Conservation (phyloP, 179 eudicot species). For the Nepenthes alata region DNA sequence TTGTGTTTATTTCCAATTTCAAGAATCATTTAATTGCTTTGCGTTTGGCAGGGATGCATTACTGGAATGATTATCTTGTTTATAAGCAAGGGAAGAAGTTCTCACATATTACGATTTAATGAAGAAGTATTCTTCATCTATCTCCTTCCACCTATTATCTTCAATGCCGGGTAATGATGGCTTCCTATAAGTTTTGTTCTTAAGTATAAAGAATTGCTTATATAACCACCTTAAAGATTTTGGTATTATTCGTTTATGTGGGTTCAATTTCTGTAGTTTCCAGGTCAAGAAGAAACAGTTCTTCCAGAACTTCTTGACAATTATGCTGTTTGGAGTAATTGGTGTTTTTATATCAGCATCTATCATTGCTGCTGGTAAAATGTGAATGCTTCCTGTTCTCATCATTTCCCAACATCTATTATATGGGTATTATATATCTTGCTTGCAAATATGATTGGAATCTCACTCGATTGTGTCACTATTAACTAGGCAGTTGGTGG, state of each 20-base stretch:
- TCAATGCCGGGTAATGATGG: constrained; percentile 76
- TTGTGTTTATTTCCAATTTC: too few relatives aligned
- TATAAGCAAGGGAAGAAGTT: constrained; percentile 65
- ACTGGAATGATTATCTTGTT: constrained; percentile 58
- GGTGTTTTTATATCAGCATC: constrained; percentile 78
- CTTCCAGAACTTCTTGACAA: constrained; percentile 87
- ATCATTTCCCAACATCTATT: background rate
- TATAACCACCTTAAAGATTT: too few relatives aligned
- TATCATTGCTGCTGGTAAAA: constrained; percentile 64
- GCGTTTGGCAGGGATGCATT: constrained; percentile 44
- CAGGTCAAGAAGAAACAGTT: constrained; percentile 97
- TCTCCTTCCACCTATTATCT: constrained; percentile 92
- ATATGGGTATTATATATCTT: background rate
- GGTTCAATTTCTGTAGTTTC: constrained; percentile 34
- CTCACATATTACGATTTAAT: constrained; percentile 75
- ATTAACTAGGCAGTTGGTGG: constrained; percentile 66
- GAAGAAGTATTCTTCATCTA: constrained; percentile 89
- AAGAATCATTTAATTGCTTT: too few relatives aligned
- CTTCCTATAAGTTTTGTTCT: background rate
- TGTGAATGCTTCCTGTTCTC: background rate
- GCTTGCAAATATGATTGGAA: background rate
- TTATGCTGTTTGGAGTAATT: constrained; percentile 74
- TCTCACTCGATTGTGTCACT: constrained; percentile 5
- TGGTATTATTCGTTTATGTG: background rate
- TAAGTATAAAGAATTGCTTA: background rate